Conservation (phyloP, 2,329 filamentous ascomycete genomes). For the Hirsutella minnesotensis region DNA sequence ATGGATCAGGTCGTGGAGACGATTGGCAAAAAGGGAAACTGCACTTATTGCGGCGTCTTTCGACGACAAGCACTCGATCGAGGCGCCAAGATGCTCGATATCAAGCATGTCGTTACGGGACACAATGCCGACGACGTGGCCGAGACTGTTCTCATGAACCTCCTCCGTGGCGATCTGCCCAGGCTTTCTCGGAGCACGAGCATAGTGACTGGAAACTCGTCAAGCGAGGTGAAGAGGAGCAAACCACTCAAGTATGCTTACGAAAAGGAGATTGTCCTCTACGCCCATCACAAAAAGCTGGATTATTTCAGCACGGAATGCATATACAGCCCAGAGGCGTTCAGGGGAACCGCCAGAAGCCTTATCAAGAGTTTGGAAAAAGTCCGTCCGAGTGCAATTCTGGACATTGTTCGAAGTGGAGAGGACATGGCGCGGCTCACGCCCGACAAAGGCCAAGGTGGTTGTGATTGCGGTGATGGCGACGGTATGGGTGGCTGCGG, state of each 20-base stretch:
- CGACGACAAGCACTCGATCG: constrained; percentile 86
- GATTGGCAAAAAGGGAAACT: constrained; percentile 96
- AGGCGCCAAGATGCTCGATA: constrained; percentile 75
- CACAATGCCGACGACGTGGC: constrained; percentile 97
- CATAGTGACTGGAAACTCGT: constrained; percentile 68
- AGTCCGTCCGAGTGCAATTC: constrained; percentile 82
- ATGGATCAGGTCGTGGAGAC: constrained; percentile 98
- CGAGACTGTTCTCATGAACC: constrained; percentile 95
- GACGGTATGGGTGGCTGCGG: constrained; percentile 58
- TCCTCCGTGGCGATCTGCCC: constrained; percentile 80
- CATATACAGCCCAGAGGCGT: constrained; percentile 95
- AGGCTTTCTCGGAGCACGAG: constrained; percentile 79
- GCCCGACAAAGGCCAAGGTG: constrained; percentile 23
- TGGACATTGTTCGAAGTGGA: constrained; percentile 89
- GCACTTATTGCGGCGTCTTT: constrained; percentile 97
- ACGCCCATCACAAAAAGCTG: constrained; percentile 90
- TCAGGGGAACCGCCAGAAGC: constrained; percentile 79
- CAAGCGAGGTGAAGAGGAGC: constrained; percentile 85
- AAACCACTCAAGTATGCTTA: constrained; percentile 98
- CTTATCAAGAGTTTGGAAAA: constrained; percentile 93
- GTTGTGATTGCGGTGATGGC: constrained; percentile 24
- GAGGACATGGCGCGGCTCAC: constrained; percentile 87
- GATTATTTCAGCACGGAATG: constrained; percentile 99
- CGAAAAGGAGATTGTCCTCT: constrained; percentile 97
- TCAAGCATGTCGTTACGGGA: constrained; percentile 89